A percentile compares a stretch with the other conserved stretches of the same genome.
These are phyloP conservation scores for Ustulina deusta DNA, from an alignment of 2,329 filamentous ascomycete genomes.

Conservation along the genomic window DNA sequence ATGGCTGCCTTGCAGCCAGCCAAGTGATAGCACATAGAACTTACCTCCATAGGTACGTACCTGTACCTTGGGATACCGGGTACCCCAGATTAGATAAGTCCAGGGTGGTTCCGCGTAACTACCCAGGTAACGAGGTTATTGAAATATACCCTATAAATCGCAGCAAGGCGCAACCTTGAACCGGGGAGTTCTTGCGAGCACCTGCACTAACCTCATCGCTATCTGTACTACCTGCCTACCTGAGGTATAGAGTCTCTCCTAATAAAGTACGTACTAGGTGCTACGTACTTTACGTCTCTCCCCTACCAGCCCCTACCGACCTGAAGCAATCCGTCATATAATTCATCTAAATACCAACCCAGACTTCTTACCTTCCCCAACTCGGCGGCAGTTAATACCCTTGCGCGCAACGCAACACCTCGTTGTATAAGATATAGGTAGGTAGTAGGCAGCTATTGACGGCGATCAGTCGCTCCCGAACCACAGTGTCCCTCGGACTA, in stretches of 20 bases:
- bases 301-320: conserved; percentile 16
- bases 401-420: conserved; percentile 21
- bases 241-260: conserved; percentile 6
- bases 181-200: not conserved
- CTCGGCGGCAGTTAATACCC: not conserved
- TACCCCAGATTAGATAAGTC: too few species aligned
- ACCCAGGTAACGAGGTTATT: too few species aligned
- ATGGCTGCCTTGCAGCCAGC: too few species aligned
- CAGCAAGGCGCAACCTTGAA: not conserved
- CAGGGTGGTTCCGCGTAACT: too few species aligned
- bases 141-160: too few species aligned
- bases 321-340: conserved; percentile 18
- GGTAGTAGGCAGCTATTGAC: conserved; percentile 18
- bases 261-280: not conserved
- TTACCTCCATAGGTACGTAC: too few species aligned
- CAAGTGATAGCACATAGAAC: too few species aligned
- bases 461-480: conserved; percentile 16
- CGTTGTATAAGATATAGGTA: conserved; percentile 23
- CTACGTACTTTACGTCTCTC: conserved; percentile 1
- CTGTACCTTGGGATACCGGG: too few species aligned
- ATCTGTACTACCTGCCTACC: too few species aligned
- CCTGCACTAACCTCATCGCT: not conserved
- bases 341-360: conserved; percentile 11
- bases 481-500: conserved; percentile 3
- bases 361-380: conserved; percentile 9